Conservation (phyloP, 163 green algal species). For the Chlamydomonas reinhardtii region DNA sequence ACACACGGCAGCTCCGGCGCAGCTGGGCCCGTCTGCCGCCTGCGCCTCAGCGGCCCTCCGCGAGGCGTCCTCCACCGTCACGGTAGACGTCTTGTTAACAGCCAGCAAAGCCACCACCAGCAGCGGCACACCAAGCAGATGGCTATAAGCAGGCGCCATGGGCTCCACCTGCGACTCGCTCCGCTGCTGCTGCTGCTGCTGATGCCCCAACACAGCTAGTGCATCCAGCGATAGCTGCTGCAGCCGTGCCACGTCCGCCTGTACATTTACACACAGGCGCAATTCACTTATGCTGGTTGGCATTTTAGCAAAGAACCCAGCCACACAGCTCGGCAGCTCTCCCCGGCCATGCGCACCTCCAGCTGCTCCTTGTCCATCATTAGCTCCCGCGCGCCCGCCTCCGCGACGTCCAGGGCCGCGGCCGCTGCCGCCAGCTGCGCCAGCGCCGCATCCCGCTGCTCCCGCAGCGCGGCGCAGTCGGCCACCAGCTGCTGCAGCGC, state of each 20-base stretch:
- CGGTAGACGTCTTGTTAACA: no score
- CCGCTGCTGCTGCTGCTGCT: constrained; percentile 15
- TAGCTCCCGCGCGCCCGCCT: not conserved
- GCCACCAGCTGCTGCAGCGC: constrained; percentile 21
- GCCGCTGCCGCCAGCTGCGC: constrained; percentile 4
- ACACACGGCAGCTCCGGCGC: no score
- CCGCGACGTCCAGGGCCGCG: not conserved
- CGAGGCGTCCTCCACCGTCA: no score
- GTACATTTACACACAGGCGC: not conserved
- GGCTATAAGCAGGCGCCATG: not conserved
- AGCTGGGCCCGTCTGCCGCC: no score
- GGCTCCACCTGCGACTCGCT: not conserved
- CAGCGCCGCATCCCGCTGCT: constrained; percentile 17
- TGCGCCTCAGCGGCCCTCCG: no score
- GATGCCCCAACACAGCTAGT: not conserved
- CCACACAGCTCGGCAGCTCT: not conserved
- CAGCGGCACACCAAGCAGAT: no score
- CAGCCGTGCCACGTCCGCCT: constrained; percentile 16
- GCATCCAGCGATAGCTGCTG: not conserved
- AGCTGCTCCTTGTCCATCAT: not conserved
- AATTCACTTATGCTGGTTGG: no score
- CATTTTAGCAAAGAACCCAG: no score
- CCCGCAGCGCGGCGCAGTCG: constrained; percentile 18
- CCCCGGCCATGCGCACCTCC: not conserved
- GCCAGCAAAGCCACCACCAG: no score